Conservation (phyloP, 176 grass and related monocot species). For the Tillandsia fasciculata region DNA sequence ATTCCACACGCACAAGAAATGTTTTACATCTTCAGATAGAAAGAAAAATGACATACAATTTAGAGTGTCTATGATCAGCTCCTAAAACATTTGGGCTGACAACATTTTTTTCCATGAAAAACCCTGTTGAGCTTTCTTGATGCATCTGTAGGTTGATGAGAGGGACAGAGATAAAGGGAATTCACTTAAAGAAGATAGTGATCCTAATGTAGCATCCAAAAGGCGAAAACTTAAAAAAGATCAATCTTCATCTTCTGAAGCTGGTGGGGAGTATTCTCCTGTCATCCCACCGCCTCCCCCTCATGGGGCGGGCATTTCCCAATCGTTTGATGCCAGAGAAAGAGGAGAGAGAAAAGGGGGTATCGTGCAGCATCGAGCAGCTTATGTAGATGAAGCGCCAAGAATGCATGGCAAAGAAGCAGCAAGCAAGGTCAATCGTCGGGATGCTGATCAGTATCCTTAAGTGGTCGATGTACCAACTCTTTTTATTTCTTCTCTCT, state of each 20-base stretch:
- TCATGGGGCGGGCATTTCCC: slow-evolving; percentile 31
- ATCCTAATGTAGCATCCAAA: slow-evolving; percentile 55
- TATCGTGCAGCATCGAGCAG: slow-evolving; percentile 51
- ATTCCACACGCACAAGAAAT: too few relatives aligned
- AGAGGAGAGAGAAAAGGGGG: slow-evolving; percentile 65
- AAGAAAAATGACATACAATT: too few relatives aligned
- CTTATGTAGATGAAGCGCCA: slow-evolving; percentile 55
- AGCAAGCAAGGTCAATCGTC: slow-evolving; percentile 68
- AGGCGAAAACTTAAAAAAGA: slow-evolving; percentile 75
- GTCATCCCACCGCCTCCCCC: slow-evolving; percentile 39
- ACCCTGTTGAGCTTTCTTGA: slow-evolving; percentile 1
- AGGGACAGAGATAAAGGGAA: slow-evolving; percentile 73
- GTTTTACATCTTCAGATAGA: too few relatives aligned
- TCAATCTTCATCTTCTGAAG: slow-evolving; percentile 55
- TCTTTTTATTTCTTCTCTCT: neutral
- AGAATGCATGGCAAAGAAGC: slow-evolving; percentile 82
- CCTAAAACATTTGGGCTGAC: too few relatives aligned
- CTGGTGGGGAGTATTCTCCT: slow-evolving; percentile 64
- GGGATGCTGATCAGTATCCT: slow-evolving; percentile 91
- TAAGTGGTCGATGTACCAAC: neutral
- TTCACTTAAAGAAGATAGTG: slow-evolving; percentile 62
- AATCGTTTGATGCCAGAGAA: slow-evolving; percentile 56
- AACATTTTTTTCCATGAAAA: neutral
- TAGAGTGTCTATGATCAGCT: too few relatives aligned
- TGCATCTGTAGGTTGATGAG: slow-evolving; percentile 55